phyloP scores from a whole-genome alignment of 371 early-diverging fungal genomes.

The Furculomyces boomerangus region DNA sequence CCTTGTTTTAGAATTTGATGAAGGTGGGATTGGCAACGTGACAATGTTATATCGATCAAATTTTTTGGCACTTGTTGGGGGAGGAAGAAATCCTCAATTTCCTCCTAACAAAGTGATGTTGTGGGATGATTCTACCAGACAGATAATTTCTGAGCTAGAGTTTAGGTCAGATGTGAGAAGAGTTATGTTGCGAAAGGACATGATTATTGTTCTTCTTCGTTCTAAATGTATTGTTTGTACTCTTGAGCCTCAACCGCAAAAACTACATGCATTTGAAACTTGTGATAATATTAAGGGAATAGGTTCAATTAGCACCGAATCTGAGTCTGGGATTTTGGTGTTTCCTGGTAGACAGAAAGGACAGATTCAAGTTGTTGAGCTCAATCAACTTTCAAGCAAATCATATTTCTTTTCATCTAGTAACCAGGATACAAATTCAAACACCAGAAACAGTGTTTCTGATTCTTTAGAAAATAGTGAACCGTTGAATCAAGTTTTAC shows the following conservation, averaged over 20 bases:
- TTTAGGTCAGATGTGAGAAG: conserved; percentile 64
- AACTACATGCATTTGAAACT: conserved; percentile 69
- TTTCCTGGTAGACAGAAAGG: conserved; percentile 65
- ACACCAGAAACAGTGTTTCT: neutral
- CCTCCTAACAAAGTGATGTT: conserved; percentile 84
- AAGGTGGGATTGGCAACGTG: conserved; percentile 76
- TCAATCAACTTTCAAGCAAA: conserved; percentile 26
- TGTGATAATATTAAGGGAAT: conserved; percentile 60
- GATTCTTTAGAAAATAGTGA: neutral
- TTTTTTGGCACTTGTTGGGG: conserved; percentile 88
- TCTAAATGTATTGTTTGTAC: conserved; percentile 75
- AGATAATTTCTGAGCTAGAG: conserved; percentile 57
- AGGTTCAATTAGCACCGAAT: conserved; percentile 18
- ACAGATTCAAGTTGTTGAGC: conserved; percentile 69
- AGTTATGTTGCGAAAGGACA: conserved; percentile 60
- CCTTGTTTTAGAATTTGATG: conserved; percentile 40
- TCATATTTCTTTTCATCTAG: conserved; percentile 3
- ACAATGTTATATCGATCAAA: conserved; percentile 92
- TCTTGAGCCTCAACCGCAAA: conserved; percentile 44
- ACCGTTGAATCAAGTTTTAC: conserved; percentile 7
- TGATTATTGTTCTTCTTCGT: conserved; percentile 54
- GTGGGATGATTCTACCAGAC: conserved; percentile 61
- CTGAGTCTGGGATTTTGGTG: conserved; percentile 33
- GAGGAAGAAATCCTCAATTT: conserved; percentile 70
- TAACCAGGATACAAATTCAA: neutral